Evolutionary conservation across 768 basidiomycete genomes (phyloP).

Genomic region (Austroboletus festivus): DNA sequence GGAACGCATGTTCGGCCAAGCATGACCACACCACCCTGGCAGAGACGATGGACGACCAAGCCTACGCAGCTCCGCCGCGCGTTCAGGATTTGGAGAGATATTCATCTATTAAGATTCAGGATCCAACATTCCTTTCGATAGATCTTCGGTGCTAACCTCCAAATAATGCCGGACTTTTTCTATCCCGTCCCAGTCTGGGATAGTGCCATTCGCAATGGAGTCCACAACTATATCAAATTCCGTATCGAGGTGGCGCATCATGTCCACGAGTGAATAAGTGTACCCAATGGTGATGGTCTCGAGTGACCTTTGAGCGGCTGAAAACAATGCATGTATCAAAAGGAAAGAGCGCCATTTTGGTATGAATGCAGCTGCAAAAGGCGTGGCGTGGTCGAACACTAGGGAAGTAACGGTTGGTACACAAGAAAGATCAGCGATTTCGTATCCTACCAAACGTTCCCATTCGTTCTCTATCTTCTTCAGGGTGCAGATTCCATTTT

Average conservation of each 20-base stretch:
- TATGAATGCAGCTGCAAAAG: background rate
- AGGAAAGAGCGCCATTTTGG: constrained; percentile 5
- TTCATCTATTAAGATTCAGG: background rate
- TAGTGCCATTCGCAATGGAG: background rate
- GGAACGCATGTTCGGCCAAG: constrained; percentile 12
- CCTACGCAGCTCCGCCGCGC: constrained; percentile 6
- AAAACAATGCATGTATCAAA: background rate
- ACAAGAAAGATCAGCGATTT: no score
- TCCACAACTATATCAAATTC: background rate
- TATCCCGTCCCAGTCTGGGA: background rate
- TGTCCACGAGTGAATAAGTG: background rate
- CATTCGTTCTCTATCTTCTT: no score
- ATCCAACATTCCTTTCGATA: no score
- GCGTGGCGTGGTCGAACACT: constrained; percentile 6
- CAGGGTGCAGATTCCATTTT: no score
- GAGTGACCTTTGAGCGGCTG: background rate
- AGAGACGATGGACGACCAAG: constrained; percentile 3
- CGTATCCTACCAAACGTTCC: no score
- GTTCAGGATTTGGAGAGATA: background rate
- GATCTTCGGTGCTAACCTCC: background rate
- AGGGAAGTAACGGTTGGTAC: background rate
- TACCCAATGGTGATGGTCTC: background rate
- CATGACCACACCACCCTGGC: constrained; percentile 9
- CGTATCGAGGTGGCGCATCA: background rate
- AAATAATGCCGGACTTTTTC: constrained; percentile 1